Conservation (phyloP, 2,329 filamentous ascomycete genomes). For the Didymella exigua region DNA sequence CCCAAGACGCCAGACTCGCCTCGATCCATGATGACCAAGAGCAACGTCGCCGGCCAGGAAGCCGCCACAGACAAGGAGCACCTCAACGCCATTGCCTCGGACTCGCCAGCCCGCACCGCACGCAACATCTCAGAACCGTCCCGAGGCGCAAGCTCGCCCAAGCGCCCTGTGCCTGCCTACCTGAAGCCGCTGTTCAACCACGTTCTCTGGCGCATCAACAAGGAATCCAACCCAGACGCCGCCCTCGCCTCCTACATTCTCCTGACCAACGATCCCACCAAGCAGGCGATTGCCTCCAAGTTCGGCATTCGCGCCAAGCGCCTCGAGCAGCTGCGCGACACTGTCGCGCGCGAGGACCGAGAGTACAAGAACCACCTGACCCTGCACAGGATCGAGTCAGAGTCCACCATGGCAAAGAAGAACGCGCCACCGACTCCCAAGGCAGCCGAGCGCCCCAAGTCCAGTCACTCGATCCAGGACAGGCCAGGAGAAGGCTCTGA, state of each 20-base stretch:
- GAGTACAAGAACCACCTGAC: slow-evolving; percentile 52
- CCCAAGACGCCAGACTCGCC: slow-evolving; percentile 50
- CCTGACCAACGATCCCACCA: slow-evolving; percentile 56
- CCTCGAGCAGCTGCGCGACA: slow-evolving; percentile 57
- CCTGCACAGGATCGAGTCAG: slow-evolving; percentile 46
- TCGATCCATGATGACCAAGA: slow-evolving; percentile 44
- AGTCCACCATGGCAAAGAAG: slow-evolving; percentile 27
- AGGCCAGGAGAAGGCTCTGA: slow-evolving; percentile 36
- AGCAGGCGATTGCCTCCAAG: slow-evolving; percentile 54
- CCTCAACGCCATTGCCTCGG: slow-evolving; percentile 8
- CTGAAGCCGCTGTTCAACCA: slow-evolving; percentile 58
- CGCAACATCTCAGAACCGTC: slow-evolving; percentile 37
- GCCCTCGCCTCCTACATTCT: slow-evolving; percentile 59
- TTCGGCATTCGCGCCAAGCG: slow-evolving; percentile 58
- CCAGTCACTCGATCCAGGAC: slow-evolving; percentile 28
- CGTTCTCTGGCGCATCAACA: slow-evolving; percentile 58
- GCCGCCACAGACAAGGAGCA: slow-evolving; percentile 35
- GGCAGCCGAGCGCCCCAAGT: slow-evolving; percentile 33
- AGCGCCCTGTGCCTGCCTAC: slow-evolving; percentile 44
- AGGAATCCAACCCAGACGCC: slow-evolving; percentile 54
- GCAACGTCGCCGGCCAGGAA: slow-evolving; percentile 19
- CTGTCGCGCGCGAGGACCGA: slow-evolving; percentile 56
- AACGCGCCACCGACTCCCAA: slow-evolving; percentile 23
- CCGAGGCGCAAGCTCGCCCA: slow-evolving; percentile 34
- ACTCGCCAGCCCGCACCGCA: slow-evolving; percentile 36